Conservation (phyloP, 2,329 filamentous ascomycete genomes). For the Ascochyta fabae region DNA sequence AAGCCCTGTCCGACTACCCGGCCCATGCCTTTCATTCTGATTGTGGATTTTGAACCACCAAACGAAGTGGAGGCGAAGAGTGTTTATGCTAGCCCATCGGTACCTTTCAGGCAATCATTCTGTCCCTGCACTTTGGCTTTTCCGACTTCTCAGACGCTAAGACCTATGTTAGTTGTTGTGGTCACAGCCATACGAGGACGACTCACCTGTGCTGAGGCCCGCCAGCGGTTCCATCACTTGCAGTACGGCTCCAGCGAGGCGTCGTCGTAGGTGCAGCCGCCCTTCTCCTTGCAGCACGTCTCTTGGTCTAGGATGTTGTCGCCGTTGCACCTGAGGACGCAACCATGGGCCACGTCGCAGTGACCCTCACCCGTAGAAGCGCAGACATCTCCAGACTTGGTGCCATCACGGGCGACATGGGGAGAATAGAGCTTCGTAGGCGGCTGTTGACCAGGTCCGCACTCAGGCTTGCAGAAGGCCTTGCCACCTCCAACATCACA, state of each 20-base stretch:
- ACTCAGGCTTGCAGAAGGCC: slow-evolving; percentile 14
- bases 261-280: neutral
- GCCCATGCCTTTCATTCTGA: neutral
- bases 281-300: neutral
- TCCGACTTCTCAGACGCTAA: neutral
- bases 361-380: neutral
- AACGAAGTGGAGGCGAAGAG: neutral
- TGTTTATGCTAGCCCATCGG: neutral
- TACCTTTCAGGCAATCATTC: neutral
- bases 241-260: neutral
- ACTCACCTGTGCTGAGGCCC: neutral
- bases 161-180: neutral
- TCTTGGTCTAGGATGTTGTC: neutral
- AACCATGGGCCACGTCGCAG: neutral
- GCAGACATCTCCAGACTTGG: neutral
- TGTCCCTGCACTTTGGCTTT: neutral
- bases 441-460: slow-evolving; percentile 1
- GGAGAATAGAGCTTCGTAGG: neutral
- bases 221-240: neutral
- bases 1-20: neutral
- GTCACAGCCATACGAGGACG: neutral
- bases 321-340: neutral
- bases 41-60: neutral
- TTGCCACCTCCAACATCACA: slow-evolving; percentile 7
- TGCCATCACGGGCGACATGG: neutral